Conservation (phyloP, 2,329 filamentous ascomycete species). For the Neurospora sp. region DNA sequence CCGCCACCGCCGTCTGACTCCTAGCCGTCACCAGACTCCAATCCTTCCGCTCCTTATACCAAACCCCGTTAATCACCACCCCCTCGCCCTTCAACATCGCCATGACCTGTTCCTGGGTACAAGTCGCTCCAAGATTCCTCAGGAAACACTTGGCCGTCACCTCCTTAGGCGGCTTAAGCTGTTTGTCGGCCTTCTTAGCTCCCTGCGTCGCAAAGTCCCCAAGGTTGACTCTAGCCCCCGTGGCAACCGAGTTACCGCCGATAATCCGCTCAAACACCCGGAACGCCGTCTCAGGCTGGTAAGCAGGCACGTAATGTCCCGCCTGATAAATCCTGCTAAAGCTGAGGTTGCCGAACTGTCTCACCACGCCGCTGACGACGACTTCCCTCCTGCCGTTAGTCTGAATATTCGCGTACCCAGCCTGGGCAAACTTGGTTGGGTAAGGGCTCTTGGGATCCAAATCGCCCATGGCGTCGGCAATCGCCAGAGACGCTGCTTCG, state of each 20-base stretch:
- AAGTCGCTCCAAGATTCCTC: constrained; percentile 39
- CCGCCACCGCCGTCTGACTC: background rate
- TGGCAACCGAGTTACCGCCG: constrained; percentile 34
- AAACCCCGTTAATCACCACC: constrained; percentile 49
- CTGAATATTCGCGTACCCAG: constrained; percentile 56
- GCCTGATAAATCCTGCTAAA: constrained; percentile 59
- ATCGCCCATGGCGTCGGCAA: constrained; percentile 34
- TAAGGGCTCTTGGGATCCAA: constrained; percentile 31
- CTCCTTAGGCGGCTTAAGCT: constrained; percentile 38
- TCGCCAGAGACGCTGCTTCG: constrained; percentile 56
- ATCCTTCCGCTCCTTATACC: constrained; percentile 33
- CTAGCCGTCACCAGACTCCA: constrained; percentile 19
- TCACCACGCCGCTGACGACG: constrained; percentile 56
- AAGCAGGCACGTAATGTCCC: constrained; percentile 52
- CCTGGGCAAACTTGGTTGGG: constrained; percentile 44
- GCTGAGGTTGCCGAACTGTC: constrained; percentile 66
- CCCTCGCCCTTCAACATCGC: constrained; percentile 40
- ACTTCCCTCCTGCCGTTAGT: too few relatives aligned
- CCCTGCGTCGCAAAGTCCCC: constrained; percentile 47
- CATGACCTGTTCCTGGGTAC: constrained; percentile 38
- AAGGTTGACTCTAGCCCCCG: constrained; percentile 34
- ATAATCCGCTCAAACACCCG: constrained; percentile 52
- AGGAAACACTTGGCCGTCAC: constrained; percentile 51
- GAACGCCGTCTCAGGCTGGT: constrained; percentile 50
- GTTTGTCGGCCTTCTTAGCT: constrained; percentile 44